Percentiles rank a stretch among this genome's conserved stretches.
Conservation (phyloP, 139 green algal species). For the Yamagishiella unicocca region DNA sequence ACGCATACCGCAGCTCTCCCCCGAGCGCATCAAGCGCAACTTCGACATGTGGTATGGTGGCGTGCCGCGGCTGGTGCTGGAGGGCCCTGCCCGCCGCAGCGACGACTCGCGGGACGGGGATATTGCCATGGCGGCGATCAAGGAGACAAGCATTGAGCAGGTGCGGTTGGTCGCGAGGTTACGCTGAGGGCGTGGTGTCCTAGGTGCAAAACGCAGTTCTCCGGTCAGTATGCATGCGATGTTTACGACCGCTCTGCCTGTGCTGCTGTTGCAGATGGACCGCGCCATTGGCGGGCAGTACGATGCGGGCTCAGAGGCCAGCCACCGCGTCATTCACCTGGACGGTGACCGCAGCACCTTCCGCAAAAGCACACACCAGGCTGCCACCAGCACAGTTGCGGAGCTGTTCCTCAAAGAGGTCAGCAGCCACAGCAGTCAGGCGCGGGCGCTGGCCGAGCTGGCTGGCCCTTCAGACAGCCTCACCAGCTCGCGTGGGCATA, state of each 20-base stretch:
- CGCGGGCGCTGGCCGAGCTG: not conserved
- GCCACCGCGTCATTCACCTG: not conserved
- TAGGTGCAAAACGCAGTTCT: not conserved
- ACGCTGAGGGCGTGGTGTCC: not conserved
- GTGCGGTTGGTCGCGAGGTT: not conserved
- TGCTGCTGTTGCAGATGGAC: not conserved
- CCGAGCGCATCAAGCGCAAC: not conserved
- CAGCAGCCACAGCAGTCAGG: not conserved
- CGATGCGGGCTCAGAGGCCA: not conserved
- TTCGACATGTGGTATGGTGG: not conserved
- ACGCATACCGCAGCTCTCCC: not conserved
- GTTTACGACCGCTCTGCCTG: not conserved
- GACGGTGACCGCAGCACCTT: not conserved
- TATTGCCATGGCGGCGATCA: not conserved
- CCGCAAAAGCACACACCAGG: not conserved
- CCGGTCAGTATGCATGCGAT: not conserved
- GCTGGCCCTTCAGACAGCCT: not conserved
- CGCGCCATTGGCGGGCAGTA: not conserved
- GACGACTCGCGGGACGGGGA: not conserved
- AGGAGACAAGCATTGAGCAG: not conserved
- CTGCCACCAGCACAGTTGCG: constrained; percentile 3
- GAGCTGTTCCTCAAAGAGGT: not conserved
- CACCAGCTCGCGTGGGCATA: not conserved
- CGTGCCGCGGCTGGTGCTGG: constrained; percentile 18
- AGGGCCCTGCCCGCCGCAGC: not conserved